These are phyloP conservation scores for Cochliopodium minus DNA, from an alignment of 208 protist genomes.

Conservation along the genomic window DNA sequence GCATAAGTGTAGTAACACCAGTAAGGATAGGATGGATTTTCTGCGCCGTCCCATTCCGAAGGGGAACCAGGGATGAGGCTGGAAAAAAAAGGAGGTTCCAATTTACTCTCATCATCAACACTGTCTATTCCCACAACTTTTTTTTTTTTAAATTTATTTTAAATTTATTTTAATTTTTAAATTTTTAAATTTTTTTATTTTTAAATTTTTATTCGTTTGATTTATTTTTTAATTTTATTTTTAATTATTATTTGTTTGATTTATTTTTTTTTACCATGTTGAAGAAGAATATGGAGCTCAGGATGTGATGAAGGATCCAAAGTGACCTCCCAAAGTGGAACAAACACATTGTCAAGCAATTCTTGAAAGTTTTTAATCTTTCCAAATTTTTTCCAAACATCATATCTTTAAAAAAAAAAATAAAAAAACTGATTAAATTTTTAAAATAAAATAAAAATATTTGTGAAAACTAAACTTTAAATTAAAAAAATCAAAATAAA, in stretches of 20 bases:
- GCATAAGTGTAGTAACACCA: constrained; percentile 94
- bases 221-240: too few relatives aligned
- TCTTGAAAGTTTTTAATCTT: constrained; percentile 67
- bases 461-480: neutral
- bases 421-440: neutral
- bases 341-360: constrained; percentile 84
- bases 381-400: constrained; percentile 21
- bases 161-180: too few relatives aligned
- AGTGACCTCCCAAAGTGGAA: constrained; percentile 88
- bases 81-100: constrained; percentile 53
- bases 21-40: constrained; percentile 92
- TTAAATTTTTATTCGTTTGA: too few relatives aligned
- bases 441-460: neutral
- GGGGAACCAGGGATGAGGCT: constrained; percentile 49
- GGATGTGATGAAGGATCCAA: constrained; percentile 84
- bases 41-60: constrained; percentile 64
- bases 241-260: too few relatives aligned
- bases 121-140: too few relatives aligned
- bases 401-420: too few relatives aligned
- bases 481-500: neutral
- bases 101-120: constrained; percentile 86
- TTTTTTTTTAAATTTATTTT: too few relatives aligned
- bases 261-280: too few relatives aligned
- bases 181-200: too few relatives aligned
- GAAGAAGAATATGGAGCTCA: constrained; percentile 81